These are phyloP conservation scores for Themeda triandra DNA, from an alignment of 176 grass and related monocot genomes.

Conservation along the genomic window DNA sequence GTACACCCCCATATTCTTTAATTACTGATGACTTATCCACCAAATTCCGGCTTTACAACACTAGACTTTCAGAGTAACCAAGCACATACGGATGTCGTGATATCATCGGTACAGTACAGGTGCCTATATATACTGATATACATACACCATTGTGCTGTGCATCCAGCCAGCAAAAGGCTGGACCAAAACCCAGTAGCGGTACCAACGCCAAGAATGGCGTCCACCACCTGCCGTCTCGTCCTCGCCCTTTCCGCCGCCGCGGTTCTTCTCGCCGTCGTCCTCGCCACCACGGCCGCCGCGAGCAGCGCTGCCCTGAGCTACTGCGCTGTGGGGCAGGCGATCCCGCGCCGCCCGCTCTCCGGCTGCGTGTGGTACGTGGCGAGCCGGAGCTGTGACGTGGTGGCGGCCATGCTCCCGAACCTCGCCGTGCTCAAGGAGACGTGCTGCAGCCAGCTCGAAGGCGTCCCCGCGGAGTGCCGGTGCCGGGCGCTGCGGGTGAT, in stretches of 20 bases:
- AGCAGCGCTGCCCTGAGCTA: not conserved
- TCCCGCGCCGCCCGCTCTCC: not conserved
- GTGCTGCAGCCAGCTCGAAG: not conserved
- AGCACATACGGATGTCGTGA: too few relatives aligned
- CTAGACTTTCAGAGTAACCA: too few relatives aligned
- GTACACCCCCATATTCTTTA: too few relatives aligned
- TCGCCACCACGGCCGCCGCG: not conserved
- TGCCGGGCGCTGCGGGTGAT: constrained; percentile 21
- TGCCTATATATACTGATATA: too few relatives aligned
- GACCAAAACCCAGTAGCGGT: too few relatives aligned
- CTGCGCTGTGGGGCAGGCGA: not conserved
- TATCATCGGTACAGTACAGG: too few relatives aligned
- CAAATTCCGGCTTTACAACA: too few relatives aligned
- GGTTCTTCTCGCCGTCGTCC: not conserved
- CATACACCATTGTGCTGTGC: too few relatives aligned
- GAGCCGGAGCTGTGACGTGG: not conserved
- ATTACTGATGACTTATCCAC: too few relatives aligned
- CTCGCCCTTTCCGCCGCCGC: not conserved
- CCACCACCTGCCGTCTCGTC: not conserved
- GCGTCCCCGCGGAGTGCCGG: not conserved
- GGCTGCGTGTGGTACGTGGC: constrained; percentile 12
- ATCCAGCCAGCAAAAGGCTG: too few relatives aligned
- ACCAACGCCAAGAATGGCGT: not conserved
- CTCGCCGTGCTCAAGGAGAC: not conserved
- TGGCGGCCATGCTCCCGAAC: not conserved